phyloP scores from a whole-genome alignment of 2,329 filamentous ascomycete species.

The Fusarium coffeatum region DNA sequence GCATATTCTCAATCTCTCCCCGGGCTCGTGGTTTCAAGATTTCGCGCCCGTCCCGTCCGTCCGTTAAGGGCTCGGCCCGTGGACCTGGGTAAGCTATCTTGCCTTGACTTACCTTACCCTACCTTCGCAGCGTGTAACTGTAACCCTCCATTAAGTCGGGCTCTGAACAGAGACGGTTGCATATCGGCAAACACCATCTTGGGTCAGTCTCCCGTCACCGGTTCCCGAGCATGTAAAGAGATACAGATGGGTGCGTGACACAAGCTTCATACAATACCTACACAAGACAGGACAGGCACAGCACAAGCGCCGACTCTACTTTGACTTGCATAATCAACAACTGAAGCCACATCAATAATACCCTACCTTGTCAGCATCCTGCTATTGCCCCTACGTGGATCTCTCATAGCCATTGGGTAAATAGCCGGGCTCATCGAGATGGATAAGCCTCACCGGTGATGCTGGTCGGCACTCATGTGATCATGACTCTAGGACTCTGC shows the following conservation, averaged over 20 bases:
- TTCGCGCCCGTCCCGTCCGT: conserved; percentile 18
- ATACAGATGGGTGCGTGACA: conserved; percentile 22
- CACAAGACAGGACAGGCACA: background rate
- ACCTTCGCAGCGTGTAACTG: conserved; percentile 13
- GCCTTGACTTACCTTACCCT: conserved; percentile 1
- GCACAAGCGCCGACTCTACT: conserved; percentile 19
- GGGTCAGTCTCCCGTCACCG: conserved; percentile 18
- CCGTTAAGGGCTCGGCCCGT: conserved; percentile 34
- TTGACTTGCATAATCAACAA: conserved; percentile 31
- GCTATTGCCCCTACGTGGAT: conserved; percentile 9
- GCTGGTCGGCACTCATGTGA: conserved; percentile 20
- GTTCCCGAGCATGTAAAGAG: conserved; percentile 18
- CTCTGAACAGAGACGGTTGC: conserved; percentile 10
- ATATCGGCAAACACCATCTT: conserved; percentile 3
- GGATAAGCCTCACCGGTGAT: conserved; percentile 30
- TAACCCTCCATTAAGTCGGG: background rate
- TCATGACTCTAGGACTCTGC: conserved; percentile 10
- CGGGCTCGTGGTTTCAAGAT: conserved; percentile 7
- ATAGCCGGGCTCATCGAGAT: conserved; percentile 12
- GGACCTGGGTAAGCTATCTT: conserved; percentile 23
- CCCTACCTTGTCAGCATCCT: conserved; percentile 25
- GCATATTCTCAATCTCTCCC: background rate
- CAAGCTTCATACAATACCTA: conserved; percentile 1
- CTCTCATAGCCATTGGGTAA: conserved; percentile 20
- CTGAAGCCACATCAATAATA: conserved; percentile 27